Percentiles rank a stretch among this genome's conserved stretches.
Evolutionary conservation across 768 basidiomycete genomes (phyloP).

Genomic region (Psilocybe cyanescens): DNA sequence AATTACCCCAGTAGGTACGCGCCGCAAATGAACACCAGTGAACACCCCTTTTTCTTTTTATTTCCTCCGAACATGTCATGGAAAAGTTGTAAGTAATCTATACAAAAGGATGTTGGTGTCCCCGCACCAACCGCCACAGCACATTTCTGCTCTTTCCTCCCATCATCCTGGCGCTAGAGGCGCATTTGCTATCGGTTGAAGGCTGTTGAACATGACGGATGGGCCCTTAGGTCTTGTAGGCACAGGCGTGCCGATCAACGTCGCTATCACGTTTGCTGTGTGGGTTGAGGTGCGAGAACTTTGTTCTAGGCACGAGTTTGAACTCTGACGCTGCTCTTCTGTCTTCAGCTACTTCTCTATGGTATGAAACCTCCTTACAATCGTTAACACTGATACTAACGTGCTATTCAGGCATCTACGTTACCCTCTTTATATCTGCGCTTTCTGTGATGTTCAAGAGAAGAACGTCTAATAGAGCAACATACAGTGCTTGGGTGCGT

Average conservation of each 20-base stretch:
- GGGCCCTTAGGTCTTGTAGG: neutral
- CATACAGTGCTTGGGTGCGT: neutral
- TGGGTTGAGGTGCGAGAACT: neutral
- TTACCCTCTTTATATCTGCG: neutral
- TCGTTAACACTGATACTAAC: neutral
- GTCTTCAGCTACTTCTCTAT: neutral
- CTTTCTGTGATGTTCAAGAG: neutral
- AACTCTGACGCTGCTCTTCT: neutral
- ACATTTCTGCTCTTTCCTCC: neutral
- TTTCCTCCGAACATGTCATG: neutral
- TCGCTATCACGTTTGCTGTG: neutral
- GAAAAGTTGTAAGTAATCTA: neutral
- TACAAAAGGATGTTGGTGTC: neutral
- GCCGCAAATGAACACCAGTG: neutral
- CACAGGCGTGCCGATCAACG: neutral
- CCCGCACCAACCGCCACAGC: neutral
- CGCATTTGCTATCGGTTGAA: neutral
- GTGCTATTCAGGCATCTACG: neutral
- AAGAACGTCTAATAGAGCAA: neutral
- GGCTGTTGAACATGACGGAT: neutral
- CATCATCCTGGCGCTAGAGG: neutral
- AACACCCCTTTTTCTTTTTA: neutral
- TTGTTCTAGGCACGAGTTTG: neutral
- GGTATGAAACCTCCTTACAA: neutral
- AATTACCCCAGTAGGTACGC: neutral